These are phyloP conservation scores for Otatea glauca DNA, from an alignment of 176 grass and related monocot genomes.

Conservation along the genomic window DNA sequence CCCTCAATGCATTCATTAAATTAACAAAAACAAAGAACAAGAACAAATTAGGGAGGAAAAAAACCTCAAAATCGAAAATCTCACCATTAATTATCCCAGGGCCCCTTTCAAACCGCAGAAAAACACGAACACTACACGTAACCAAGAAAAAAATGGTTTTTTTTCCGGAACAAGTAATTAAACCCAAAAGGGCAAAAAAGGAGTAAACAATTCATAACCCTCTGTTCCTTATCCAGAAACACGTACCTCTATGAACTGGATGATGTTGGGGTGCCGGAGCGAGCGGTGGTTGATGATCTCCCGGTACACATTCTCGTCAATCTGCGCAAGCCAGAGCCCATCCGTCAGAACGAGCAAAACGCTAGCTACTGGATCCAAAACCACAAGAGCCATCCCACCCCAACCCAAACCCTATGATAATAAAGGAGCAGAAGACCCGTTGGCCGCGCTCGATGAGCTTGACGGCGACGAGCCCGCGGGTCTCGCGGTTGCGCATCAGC, in stretches of 20 bases:
- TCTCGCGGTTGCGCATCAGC: conserved; percentile 78
- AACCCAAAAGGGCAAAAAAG: background rate
- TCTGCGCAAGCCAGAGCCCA: conserved; percentile 37
- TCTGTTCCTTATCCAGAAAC: background rate
- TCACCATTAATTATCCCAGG: background rate
- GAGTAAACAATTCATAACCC: conserved; percentile 18
- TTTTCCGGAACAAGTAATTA: background rate
- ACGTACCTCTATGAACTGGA: conserved; percentile 61
- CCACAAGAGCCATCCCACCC: background rate
- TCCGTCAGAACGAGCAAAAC: conserved; percentile 14
- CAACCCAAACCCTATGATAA: background rate
- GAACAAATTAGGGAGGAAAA: background rate
- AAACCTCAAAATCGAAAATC: background rate
- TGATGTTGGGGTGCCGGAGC: conserved; percentile 58
- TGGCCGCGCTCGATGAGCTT: conserved; percentile 83
- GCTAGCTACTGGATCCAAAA: background rate
- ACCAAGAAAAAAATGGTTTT: background rate
- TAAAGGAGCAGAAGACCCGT: conserved; percentile 47
- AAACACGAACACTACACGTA: background rate
- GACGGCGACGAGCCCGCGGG: conserved; percentile 79
- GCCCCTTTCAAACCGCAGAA: background rate
- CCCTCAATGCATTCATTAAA: background rate
- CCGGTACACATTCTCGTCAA: conserved; percentile 59
- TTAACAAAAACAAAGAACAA: background rate
- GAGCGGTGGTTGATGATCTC: conserved; percentile 66